These are phyloP conservation scores for Colletotrichum sansevieriae DNA, from an alignment of 2,329 filamentous ascomycete genomes.

Conservation along the genomic window DNA sequence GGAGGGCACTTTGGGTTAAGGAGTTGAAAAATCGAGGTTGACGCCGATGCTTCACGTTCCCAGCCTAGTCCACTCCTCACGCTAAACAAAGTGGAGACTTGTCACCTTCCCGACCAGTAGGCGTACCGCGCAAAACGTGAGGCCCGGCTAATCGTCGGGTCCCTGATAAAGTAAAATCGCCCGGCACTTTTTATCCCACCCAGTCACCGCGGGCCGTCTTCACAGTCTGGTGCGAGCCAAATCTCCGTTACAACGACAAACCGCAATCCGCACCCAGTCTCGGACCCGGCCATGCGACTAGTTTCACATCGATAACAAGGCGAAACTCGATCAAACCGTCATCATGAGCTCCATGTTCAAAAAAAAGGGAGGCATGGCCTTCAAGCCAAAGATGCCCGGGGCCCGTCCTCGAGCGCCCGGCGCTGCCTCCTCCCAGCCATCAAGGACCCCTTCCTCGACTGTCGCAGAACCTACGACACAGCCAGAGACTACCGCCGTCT, in stretches of 20 bases:
- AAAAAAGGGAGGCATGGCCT: conserved; percentile 72
- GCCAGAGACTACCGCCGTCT: background rate
- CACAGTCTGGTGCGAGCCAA: conserved; percentile 27
- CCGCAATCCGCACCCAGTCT: background rate
- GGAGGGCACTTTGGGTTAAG: conserved; percentile 31
- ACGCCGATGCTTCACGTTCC: conserved; percentile 47
- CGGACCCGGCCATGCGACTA: conserved; percentile 21
- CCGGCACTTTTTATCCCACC: conserved; percentile 30
- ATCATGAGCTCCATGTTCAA: conserved; percentile 77
- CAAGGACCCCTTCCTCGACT: conserved; percentile 44
- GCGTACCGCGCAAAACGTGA: conserved; percentile 30
- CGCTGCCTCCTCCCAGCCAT: conserved; percentile 52
- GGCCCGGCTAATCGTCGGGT: conserved; percentile 37
- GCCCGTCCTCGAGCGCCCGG: conserved; percentile 65
- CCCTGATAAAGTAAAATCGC: conserved; percentile 3
- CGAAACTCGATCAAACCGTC: conserved; percentile 39
- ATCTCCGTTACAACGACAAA: conserved; percentile 10
- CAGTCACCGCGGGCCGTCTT: conserved; percentile 10
- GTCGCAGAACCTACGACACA: conserved; percentile 21
- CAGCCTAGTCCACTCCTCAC: conserved; percentile 50
- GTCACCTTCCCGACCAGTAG: conserved; percentile 49
- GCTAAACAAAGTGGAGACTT: conserved; percentile 49
- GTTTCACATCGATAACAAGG: conserved; percentile 12
- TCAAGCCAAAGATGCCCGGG: conserved; percentile 77
- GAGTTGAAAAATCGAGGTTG: conserved; percentile 54